Base-by-base conservation (phyloP, 805 yeast species). In the Candida loeiensis region DNA sequence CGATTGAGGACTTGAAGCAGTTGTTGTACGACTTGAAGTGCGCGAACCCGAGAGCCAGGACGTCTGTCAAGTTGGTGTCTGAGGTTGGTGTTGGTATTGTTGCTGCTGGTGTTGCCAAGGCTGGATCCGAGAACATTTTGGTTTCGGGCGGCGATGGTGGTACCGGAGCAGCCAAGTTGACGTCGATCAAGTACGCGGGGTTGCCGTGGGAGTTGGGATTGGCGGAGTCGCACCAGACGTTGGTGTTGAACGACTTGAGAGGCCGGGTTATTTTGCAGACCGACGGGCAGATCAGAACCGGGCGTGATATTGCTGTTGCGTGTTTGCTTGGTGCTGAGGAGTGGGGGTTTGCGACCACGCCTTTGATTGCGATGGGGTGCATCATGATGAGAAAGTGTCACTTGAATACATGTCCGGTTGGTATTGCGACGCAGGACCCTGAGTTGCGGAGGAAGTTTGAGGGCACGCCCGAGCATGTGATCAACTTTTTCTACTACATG, bases 81-180 rank as follows among this genome's bases (percentile, higher is more conserved):
- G 99, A 91, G 67, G 98, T 93, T 45, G 99, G 99, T 71, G 98
- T 91, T 40, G 99, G 99, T 73, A 89, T 93, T 58, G 91, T 93
- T 60, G 98, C 98, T 19, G 88, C 97, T 32, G 99, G 99, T 77
- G 99, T 91, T 20, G 98, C 98, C 45, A 91, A 91, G 70, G 99
- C 99, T 14, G 95, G 93, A 60, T 96, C 98, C 11, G 98, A 93
- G 61, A 96, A 91, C 60, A 85, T 91, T 56, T 76, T 91, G 59
- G 86, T 91, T 49, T 86, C 96, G 45, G 98, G 98, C 56, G 97
- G 95, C 59, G 98, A 91, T 66, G 99, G 99, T 78, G 99, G 99
- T 73, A 91, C 99, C 43, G 99, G 99, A 81, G 99, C 99, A 44
- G 91, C 96, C 45, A 80, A 95, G 64, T 87, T 95, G 88, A 90